Evolutionary conservation across 2,329 filamentous ascomycete genomes (phyloP), one percentile per base, ranked within the genome.

Genomic region (Meredithiella fracta): DNA sequence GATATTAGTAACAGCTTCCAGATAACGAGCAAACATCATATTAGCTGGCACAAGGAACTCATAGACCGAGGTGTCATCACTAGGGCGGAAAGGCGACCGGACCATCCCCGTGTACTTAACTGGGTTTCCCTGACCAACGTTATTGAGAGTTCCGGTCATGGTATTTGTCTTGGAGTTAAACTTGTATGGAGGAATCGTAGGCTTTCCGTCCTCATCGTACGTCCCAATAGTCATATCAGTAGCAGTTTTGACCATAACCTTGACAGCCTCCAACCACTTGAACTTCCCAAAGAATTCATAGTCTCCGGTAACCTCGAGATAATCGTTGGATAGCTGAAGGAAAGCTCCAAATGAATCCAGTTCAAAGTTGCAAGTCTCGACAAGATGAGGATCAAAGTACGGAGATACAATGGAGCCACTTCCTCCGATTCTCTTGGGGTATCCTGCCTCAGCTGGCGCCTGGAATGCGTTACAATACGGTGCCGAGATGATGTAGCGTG

Each of bases 391-490:
- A 52, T 60, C 47, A 11, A 66, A 60, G 11, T 20, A 7, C 2
- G 60, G 60, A n/a, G n/a, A 56, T 34, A 60, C 56, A n/a, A 56
- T 57, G 1, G 60, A 61, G 1, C 60, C 60, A 9, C 26, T 25
- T 38, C 60, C 58, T 17, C 60, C 60, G 11, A 20, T 15, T 15
- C 57, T 47, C 14, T 83, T 76, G 1, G 67, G 63, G 34, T 91
- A 74, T 2, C 80, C 78, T 53, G 85, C 88, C 53, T 87, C 85
- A 1, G 79, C 75, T 0, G 89, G 89, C 1, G 89, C 87, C 65
- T 94, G 89, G 69, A 94, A 94, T 11, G 86, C 84, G 66, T 94
- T 92, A 73, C 89, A 95, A 68, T 92, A 92, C 0, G 89, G 88
- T 15, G 76, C 78, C 31, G 75, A 74, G 55, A 79, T 71, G 53